Percentiles rank a stretch among this genome's conserved stretches.
Conservation (phyloP, 495 filamentous ascomycete species). For the Penicillium paradoxum region DNA sequence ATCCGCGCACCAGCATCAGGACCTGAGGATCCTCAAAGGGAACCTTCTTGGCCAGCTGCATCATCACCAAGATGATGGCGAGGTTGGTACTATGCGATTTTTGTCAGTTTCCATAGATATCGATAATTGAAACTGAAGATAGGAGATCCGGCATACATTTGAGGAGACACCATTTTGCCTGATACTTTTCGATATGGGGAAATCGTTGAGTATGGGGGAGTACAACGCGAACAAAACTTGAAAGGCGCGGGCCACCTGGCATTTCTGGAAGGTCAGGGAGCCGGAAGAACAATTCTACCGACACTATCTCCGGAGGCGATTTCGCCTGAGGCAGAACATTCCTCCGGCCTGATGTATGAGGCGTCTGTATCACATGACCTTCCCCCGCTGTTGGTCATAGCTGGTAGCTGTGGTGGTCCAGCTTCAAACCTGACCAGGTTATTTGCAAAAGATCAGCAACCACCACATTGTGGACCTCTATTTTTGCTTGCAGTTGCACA, state of each 20-base stretch:
- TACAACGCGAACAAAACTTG: conserved; percentile 22
- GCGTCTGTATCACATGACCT: neutral
- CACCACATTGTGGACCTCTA: neutral
- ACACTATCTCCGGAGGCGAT: neutral
- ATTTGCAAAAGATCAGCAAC: conserved; percentile 3
- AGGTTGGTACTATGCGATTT: conserved; percentile 69
- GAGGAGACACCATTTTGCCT: conserved; percentile 46
- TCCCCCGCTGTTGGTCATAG: neutral
- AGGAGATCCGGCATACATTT: conserved; percentile 27
- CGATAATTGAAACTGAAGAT: neutral
- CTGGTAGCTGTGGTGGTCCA: conserved; percentile 1
- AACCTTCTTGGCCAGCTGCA: conserved; percentile 95
- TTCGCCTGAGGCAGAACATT: neutral
- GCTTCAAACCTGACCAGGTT: conserved; percentile 9
- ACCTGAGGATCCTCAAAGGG: conserved; percentile 89
- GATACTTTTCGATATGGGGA: conserved; percentile 3
- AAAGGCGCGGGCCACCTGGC: conserved; percentile 22
- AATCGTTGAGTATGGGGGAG: conserved; percentile 20
- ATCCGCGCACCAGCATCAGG: conserved; percentile 72
- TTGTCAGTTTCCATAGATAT: conserved; percentile 5
- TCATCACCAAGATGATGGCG: conserved; percentile 92
- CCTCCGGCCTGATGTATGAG: neutral
- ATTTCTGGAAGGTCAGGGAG: conserved; percentile 12
- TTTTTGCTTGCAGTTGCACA: neutral
- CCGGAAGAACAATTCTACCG: conserved; percentile 10